Evolutionary conservation across 164 flowering plant genomes (phyloP), one percentile per base, ranked within the genome.

Genomic region (Chloranthus sessilifolius): DNA sequence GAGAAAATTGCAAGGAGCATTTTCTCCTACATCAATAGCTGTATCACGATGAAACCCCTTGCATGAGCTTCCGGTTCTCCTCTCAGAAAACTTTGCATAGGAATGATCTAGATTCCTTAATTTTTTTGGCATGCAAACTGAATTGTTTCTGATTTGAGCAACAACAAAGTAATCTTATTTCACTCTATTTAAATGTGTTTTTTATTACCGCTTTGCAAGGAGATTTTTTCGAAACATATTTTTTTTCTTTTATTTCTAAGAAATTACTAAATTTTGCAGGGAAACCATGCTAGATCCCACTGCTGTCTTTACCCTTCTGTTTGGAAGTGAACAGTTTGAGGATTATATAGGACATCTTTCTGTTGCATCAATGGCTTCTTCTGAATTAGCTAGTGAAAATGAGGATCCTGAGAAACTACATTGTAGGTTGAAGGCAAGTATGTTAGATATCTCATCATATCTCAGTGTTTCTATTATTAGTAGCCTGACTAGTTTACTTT

Each of bases 261-360:
- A 30, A 40, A 19, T 38, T 35, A 56, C 33, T 24, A 16, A 27
- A 19, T 14, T 63, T 40, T 39, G 8, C 63, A 90, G 96, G 76
- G 95, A 84, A 36, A 62, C 77, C 38, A 84, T 86, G 95, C 75
- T 90, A 51, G 97, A 90, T 34, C 85, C 97, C 0, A 81, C 79
- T 11, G 72, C 94, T 30, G 96, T 92, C 29, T 92, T 92, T 72
- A 85, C 98, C 44, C 74, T 92, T 63, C 88, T 88, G 20, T 92
- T 92, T 63, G 98, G 98, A 62, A 92, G 95, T 59, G 96, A 88
- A 61, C 58, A 77, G 19, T 92, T 92, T 61, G 90, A 85, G 56
- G 95, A 88, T 56, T 92, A 88, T 62, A 67, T 88, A 15, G 98
- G 98, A 33, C 95, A 88, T 71, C 65, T 88, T 60, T 81, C 96